phyloP scores from a whole-genome alignment of 2,329 filamentous ascomycete species.

The Exophiala sp. region DNA sequence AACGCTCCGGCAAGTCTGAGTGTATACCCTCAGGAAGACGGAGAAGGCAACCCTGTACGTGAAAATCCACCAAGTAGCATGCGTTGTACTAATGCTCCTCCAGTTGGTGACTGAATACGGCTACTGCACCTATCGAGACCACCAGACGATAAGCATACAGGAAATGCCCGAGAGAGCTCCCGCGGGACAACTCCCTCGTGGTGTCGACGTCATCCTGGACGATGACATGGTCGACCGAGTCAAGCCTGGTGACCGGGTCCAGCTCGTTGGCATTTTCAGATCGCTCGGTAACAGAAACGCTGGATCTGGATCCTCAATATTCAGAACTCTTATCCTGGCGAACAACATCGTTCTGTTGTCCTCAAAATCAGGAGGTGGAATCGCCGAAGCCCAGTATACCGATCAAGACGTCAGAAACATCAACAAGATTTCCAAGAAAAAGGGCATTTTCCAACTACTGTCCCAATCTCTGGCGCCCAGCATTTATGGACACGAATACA shows the following conservation, averaged over 20 bases:
- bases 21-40: slow-evolving; percentile 91
- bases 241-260: slow-evolving; percentile 93
- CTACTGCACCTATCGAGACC: slow-evolving; percentile 90
- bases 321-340: slow-evolving; percentile 88
- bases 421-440: slow-evolving; percentile 94
- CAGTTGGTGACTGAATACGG: slow-evolving; percentile 89
- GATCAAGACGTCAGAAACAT: slow-evolving; percentile 98
- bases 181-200: slow-evolving; percentile 88
- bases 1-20: slow-evolving; percentile 84
- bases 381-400: slow-evolving; percentile 87
- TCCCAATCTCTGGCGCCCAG: slow-evolving; percentile 93
- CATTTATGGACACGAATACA: slow-evolving; percentile 94
- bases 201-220: slow-evolving; percentile 93
- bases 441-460: slow-evolving; percentile 85
- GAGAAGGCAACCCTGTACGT: slow-evolving; percentile 75
- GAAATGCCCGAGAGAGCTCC: slow-evolving; percentile 98
- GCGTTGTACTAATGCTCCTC: slow-evolving; percentile 15
- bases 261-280: slow-evolving; percentile 93
- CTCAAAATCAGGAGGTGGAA: slow-evolving; percentile 91
- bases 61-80: slow-evolving; percentile 2
- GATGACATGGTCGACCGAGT: slow-evolving; percentile 93
- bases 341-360: slow-evolving; percentile 95
- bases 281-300: slow-evolving; percentile 94
- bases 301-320: slow-evolving; percentile 83
- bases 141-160: slow-evolving; percentile 96